These are phyloP conservation scores for Coprinellus aureogranulatus DNA, from an alignment of 768 basidiomycete species.

Conservation along the genomic window DNA sequence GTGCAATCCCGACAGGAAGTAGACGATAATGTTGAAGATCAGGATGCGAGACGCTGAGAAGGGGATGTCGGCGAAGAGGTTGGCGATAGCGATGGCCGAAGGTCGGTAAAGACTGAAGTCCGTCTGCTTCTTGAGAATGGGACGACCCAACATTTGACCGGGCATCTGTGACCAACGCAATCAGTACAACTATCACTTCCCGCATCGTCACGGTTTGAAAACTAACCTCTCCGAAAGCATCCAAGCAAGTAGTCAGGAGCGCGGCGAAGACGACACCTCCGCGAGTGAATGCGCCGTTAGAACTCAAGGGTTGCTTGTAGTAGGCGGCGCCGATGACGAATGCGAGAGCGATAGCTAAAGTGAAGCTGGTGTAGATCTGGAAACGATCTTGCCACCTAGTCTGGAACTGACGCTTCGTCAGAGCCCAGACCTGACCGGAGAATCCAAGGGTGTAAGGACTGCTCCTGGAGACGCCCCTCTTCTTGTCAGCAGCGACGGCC, in stretches of 20 bases:
- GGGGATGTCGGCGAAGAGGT: slow-evolving; percentile 67
- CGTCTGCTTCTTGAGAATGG: slow-evolving; percentile 65
- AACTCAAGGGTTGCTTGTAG: slow-evolving; percentile 67
- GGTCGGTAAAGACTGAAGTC: slow-evolving; percentile 66
- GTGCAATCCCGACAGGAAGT: slow-evolving; percentile 62
- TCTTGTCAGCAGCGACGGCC: slow-evolving; percentile 78
- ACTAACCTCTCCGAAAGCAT: slow-evolving; percentile 70
- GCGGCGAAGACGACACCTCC: slow-evolving; percentile 75
- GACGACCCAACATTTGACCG: slow-evolving; percentile 75
- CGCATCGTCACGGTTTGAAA: no score
- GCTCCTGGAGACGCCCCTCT: slow-evolving; percentile 70
- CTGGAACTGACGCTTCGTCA: slow-evolving; percentile 73
- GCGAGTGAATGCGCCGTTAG: slow-evolving; percentile 84
- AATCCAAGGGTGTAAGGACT: slow-evolving; percentile 85
- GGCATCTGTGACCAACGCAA: slow-evolving; percentile 41
- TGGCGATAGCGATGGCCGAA: slow-evolving; percentile 61
- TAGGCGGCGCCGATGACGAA: slow-evolving; percentile 39
- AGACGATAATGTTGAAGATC: slow-evolving; percentile 63
- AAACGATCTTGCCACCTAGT: slow-evolving; percentile 74
- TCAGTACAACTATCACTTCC: neutral
- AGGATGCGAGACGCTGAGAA: slow-evolving; percentile 61
- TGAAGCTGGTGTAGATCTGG: slow-evolving; percentile 69
- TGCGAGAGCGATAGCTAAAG: slow-evolving; percentile 40
- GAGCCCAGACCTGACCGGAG: slow-evolving; percentile 65
- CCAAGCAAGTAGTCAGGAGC: slow-evolving; percentile 63